A percentile compares a stretch with the other conserved stretches of the same genome.
Evolutionary conservation across 345 rosid species (phyloP).

Genomic region (Moricandia arvensis): DNA sequence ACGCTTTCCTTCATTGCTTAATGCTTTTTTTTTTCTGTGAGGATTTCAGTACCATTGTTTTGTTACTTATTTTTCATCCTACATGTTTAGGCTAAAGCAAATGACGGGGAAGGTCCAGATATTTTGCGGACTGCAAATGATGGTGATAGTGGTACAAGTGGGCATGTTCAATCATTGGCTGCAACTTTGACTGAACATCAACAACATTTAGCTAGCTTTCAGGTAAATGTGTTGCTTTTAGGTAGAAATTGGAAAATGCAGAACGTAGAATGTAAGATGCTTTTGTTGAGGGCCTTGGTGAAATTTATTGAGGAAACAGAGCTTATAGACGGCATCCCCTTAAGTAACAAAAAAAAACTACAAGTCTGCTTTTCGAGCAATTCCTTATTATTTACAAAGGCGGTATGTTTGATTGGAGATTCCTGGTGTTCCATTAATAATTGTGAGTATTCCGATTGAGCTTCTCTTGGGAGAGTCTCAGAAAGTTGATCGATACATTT

Average conservation of each 20-base stretch:
- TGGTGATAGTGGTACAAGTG: no score
- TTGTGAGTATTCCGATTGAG: neutral
- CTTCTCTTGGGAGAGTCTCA: neutral
- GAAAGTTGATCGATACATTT: neutral
- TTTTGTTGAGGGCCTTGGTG: neutral
- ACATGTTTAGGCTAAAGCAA: slow-evolving; percentile 73
- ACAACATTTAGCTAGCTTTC: slow-evolving; percentile 96
- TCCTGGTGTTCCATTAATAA: neutral
- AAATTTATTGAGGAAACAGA: neutral
- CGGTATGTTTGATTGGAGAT: neutral
- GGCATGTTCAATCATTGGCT: slow-evolving; percentile 90
- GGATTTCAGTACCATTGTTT: neutral
- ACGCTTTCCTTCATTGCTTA: neutral
- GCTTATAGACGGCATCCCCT: neutral
- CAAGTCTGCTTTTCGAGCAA: neutral
- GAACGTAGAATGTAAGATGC: slow-evolving; percentile 4
- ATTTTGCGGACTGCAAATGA: slow-evolving; percentile 69
- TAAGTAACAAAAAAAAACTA: neutral
- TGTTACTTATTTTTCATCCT: slow-evolving; percentile 18
- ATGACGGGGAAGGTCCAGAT: slow-evolving; percentile 98
- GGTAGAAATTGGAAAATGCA: slow-evolving; percentile 2
- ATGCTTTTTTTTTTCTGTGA: slow-evolving; percentile 1
- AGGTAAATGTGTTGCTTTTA: slow-evolving; percentile 47
- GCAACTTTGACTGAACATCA: slow-evolving; percentile 93
- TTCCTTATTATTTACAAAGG: neutral